These are phyloP conservation scores for Byssoonygena ceratinophila DNA, from an alignment of 2,329 filamentous ascomycete genomes.

Conservation along the genomic window DNA sequence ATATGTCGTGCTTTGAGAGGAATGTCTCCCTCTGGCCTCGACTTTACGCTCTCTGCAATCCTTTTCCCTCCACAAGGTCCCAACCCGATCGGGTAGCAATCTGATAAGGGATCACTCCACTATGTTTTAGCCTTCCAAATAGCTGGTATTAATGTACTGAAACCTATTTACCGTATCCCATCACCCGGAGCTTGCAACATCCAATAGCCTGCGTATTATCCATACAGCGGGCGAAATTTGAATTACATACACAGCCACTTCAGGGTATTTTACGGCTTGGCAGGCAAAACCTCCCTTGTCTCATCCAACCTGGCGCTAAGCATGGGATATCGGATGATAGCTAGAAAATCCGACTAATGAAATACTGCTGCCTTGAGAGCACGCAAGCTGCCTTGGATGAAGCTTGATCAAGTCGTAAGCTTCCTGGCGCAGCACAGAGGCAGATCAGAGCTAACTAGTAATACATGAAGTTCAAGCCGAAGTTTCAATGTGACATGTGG, in stretches of 20 bases:
- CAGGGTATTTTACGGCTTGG: neutral
- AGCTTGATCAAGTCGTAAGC: neutral
- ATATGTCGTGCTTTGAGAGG: neutral
- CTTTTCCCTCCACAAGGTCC: neutral
- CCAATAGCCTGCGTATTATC: neutral
- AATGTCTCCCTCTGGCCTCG: neutral
- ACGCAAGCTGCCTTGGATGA: neutral
- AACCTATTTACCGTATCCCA: neutral
- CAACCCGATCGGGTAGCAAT: constrained; percentile 3
- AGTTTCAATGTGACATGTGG: neutral
- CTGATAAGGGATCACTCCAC: constrained; percentile 6
- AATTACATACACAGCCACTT: neutral
- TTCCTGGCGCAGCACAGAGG: neutral
- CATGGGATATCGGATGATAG: constrained; percentile 1
- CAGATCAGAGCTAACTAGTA: neutral
- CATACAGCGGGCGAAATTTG: neutral
- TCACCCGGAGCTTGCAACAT: neutral
- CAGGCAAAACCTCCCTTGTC: neutral
- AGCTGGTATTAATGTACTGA: neutral
- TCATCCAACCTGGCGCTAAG: neutral
- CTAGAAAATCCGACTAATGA: constrained; percentile 18
- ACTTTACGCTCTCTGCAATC: neutral
- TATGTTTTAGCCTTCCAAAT: neutral
- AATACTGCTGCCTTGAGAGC: constrained; percentile 20
- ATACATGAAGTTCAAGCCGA: too few species aligned